A percentile compares a stretch with the other conserved stretches of the same genome.
These are phyloP conservation scores for Euphrasia confusa DNA, from an alignment of 257 asterid species.

Conservation along the genomic window DNA sequence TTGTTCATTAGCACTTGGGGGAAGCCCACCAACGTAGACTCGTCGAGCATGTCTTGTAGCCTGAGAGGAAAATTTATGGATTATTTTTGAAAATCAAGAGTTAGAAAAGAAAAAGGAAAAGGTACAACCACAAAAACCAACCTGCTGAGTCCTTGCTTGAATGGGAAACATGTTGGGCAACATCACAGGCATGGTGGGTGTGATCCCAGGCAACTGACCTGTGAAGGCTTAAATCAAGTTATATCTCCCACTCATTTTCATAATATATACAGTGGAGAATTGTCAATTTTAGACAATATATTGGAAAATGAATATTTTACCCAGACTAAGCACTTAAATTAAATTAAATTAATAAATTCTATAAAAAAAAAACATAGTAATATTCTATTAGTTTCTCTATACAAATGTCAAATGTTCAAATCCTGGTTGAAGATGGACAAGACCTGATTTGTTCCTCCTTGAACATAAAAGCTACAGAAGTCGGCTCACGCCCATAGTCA, in stretches of 20 bases:
- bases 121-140: slow-evolving; percentile 23
- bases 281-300: not conserved
- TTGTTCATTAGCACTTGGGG: slow-evolving; percentile 86
- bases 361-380: slow-evolving; percentile 3
- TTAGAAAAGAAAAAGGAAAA: not conserved
- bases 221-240: slow-evolving; percentile 31
- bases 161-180: slow-evolving; percentile 69
- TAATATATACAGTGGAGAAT: slow-evolving; percentile 10
- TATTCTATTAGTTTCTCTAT: slow-evolving; percentile 24
- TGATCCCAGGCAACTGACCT: slow-evolving; percentile 67
- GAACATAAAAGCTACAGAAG: slow-evolving; percentile 87
- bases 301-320: slow-evolving; percentile 1
- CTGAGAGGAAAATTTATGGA: slow-evolving; percentile 35
- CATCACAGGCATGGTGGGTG: slow-evolving; percentile 59
- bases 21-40: slow-evolving; percentile 85
- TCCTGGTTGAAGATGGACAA: slow-evolving; percentile 83
- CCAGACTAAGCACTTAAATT: slow-evolving; percentile 4
- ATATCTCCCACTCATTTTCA: slow-evolving; percentile 16
- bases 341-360: not conserved
- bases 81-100: not conserved
- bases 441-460: slow-evolving; percentile 77
- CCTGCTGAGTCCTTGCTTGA: slow-evolving; percentile 95
- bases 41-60: slow-evolving; percentile 90
- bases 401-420: slow-evolving; percentile 50
- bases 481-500: slow-evolving; percentile 93